Evolutionary conservation across 441 rosid species (phyloP).

Genomic region (Pelargonium fulgidum): DNA sequence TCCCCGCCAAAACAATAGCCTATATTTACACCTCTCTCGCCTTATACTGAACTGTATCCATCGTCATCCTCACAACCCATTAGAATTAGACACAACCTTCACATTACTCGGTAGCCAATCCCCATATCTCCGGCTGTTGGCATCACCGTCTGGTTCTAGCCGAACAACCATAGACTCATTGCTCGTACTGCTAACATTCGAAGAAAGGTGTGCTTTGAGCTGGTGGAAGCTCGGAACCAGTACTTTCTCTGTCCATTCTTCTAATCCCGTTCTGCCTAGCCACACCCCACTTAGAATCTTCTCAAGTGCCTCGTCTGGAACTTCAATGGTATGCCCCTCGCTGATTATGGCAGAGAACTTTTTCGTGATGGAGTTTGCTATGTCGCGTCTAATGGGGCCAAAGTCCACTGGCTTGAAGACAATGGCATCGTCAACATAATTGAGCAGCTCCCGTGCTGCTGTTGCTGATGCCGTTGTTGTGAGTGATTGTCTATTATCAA

Average conservation of each 20-base stretch:
- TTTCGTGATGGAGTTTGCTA: slow-evolving; percentile 38
- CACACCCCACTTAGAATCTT: slow-evolving; percentile 62
- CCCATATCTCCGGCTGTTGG: slow-evolving; percentile 32
- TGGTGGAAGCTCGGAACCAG: slow-evolving; percentile 57
- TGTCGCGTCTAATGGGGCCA: slow-evolving; percentile 32
- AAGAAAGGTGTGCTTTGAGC: slow-evolving; percentile 35
- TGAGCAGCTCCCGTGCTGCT: slow-evolving; percentile 42
- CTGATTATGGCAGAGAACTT: slow-evolving; percentile 36
- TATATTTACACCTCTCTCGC: slow-evolving; percentile 10
- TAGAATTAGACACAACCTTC: slow-evolving; percentile 27
- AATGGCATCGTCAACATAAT: slow-evolving; percentile 44
- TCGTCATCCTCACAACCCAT: too few relatives aligned
- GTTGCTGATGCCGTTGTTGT: too few relatives aligned
- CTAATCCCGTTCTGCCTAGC: slow-evolving; percentile 53
- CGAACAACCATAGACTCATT: slow-evolving; percentile 37
- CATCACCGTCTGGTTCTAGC: slow-evolving; percentile 46
- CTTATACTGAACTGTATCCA: too few relatives aligned
- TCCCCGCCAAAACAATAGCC: background rate
- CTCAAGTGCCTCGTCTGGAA: slow-evolving; percentile 58
- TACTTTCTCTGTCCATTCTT: slow-evolving; percentile 71
- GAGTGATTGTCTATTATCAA: slow-evolving; percentile 34
- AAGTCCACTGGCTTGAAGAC: slow-evolving; percentile 72
- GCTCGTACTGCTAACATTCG: background rate
- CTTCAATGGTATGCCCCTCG: slow-evolving; percentile 35
- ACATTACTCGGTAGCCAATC: slow-evolving; percentile 57